Base-by-base conservation (phyloP, 2,329 filamentous ascomycete genomes). In the Calonectria naviculata region DNA sequence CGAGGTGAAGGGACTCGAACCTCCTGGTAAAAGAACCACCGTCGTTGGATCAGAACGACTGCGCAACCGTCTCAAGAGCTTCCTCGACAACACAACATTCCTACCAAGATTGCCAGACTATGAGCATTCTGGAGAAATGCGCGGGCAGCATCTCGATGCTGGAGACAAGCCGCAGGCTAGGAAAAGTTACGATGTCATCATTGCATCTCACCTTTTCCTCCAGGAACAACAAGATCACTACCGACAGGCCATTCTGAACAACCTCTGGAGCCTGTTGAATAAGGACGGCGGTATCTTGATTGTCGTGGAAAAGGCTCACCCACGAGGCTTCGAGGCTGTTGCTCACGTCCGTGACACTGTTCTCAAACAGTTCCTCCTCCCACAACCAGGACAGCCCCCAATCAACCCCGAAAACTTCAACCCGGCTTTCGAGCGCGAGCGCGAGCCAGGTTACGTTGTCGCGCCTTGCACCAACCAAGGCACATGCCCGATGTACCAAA, bases 41-140 rank as follows among this genome's bases (percentile, higher is more conserved):
- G 85, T 98, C 4, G 91, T 94, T 2, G 95, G 92, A 0, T 93
- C 94, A 0, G 90, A 95, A 72, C 85, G 91, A 3, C 86, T 99
- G 31, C 91, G 95, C 21, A 87, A 93, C 67, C 93, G 95, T 36
- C 87, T 95, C 28, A 94, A 95, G 74, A 87, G 86, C 21, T 89
- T 98, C 73, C 85, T 99, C 15, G 89, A 97, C 42, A 93, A 98
- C 80, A 98, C 97, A 0, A 97, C 94, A 0, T 98, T 99, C 80
- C 87, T 99, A 9, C 95, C 96, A 9, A 92, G 95, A 5, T 85
- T 98, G n/a, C 97, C 97, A 0, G 95, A 98, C 78, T 95, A 96
- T 74, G 83, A 95, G 29, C 92, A 93, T 79, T 89, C 90, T 1
- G 86, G 89, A 26, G 86, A 92, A 69, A 89, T 90, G 60, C 86